A percentile compares a stretch with the other conserved stretches of the same genome.
Conservation (phyloP, 1,139 yeast species). For the Pichia sp. region DNA sequence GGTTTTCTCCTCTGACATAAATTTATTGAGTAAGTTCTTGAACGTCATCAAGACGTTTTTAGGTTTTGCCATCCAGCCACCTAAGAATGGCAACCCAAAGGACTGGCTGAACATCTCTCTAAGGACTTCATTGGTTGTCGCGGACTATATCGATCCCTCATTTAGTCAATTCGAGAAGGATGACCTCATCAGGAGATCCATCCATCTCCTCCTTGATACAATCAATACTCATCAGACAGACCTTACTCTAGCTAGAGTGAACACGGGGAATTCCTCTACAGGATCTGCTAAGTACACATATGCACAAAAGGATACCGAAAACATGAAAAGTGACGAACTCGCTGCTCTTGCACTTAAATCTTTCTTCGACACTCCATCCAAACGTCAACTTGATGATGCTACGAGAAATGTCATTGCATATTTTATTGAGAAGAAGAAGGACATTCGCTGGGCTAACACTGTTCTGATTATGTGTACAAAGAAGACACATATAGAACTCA, state of each 20-base stretch:
- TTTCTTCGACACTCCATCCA: conserved; percentile 33
- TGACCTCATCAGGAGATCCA: conserved; percentile 18
- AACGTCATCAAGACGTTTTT: conserved; percentile 35
- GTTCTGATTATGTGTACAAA: conserved; percentile 61
- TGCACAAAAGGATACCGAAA: conserved; percentile 2
- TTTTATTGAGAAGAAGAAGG: conserved; percentile 20
- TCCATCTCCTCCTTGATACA: conserved; percentile 17
- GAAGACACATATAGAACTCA: conserved; percentile 83
- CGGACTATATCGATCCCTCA: conserved; percentile 19
- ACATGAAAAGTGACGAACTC: conserved; percentile 7
- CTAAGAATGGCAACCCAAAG: conserved; percentile 11
- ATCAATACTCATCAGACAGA: conserved; percentile 12
- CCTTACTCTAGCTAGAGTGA: conserved; percentile 14
- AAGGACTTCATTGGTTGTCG: conserved; percentile 18
- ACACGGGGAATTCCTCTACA: conserved; percentile 4
- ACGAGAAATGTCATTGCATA: conserved; percentile 29
- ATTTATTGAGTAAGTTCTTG: conserved; percentile 46
- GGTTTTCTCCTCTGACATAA: conserved; percentile 65
- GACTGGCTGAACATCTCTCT: conserved; percentile 25
- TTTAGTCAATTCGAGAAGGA: conserved; percentile 14
- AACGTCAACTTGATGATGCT: conserved; percentile 30
- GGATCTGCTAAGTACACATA: neutral
- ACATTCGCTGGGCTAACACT: conserved; percentile 43
- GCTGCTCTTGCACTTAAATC: conserved; percentile 26
- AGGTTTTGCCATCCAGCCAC: conserved; percentile 22